Conservation (phyloP, 495 filamentous ascomycete genomes). For the Penicillium argentinense region DNA sequence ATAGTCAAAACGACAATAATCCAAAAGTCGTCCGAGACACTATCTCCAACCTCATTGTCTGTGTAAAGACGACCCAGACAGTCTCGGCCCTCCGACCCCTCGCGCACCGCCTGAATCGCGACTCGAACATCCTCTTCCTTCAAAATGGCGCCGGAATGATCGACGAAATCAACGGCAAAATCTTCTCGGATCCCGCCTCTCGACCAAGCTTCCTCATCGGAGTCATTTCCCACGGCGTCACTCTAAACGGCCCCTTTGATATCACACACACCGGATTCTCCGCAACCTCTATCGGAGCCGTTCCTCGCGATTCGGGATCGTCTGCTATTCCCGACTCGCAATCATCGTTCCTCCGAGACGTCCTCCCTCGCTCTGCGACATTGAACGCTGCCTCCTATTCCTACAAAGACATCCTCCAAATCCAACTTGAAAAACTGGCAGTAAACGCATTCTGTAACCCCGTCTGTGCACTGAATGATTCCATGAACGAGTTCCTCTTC, state of each 20-base stretch:
- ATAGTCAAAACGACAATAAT: neutral
- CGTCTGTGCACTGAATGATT: constrained; percentile 62
- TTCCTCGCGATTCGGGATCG: constrained; percentile 21
- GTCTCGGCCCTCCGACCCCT: constrained; percentile 53
- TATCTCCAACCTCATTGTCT: constrained; percentile 61
- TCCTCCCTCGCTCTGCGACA: constrained; percentile 26
- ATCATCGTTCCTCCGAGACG: neutral
- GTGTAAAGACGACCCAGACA: constrained; percentile 53
- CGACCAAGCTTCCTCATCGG: constrained; percentile 70
- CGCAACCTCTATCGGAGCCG: constrained; percentile 51
- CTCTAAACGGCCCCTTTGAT: constrained; percentile 51
- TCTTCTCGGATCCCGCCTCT: constrained; percentile 57
- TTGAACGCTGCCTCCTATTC: constrained; percentile 28
- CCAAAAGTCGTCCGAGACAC: neutral
- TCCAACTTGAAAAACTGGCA: constrained; percentile 71
- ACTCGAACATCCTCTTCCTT: constrained; percentile 68
- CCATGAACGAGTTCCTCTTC: constrained; percentile 60
- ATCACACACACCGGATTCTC: constrained; percentile 58
- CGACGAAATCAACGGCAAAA: constrained; percentile 56
- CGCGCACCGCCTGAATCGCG: constrained; percentile 52
- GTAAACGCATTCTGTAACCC: constrained; percentile 74
- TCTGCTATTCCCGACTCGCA: constrained; percentile 24
- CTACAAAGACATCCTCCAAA: constrained; percentile 29
- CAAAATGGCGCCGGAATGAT: constrained; percentile 72
- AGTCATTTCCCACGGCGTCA: constrained; percentile 60